phyloP scores from a whole-genome alignment of 768 basidiomycete species.

The Mycena metata region DNA sequence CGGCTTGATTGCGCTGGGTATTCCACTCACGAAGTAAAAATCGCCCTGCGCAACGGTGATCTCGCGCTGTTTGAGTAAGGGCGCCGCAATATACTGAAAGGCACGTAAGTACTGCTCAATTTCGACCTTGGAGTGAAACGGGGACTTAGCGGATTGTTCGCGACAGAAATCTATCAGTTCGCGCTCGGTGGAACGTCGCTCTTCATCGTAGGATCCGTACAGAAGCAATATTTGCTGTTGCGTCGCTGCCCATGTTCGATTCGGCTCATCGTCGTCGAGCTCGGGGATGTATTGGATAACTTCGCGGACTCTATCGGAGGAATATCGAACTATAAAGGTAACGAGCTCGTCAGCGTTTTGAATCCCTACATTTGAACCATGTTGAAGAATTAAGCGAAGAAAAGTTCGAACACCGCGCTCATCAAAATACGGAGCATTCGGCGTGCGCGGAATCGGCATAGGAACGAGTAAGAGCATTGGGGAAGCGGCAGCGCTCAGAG shows the following conservation, averaged over 20 bases:
- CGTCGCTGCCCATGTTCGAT: constrained; percentile 10
- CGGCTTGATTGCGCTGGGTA: constrained; percentile 23
- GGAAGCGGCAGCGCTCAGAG: not conserved
- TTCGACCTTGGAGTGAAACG: constrained; percentile 6
- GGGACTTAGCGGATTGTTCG: constrained; percentile 13
- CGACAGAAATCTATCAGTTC: constrained; percentile 26
- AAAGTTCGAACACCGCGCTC: not conserved
- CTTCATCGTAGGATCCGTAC: constrained; percentile 6
- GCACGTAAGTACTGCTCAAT: constrained; percentile 25
- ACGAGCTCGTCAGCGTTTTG: constrained; percentile 23
- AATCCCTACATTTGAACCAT: constrained; percentile 29
- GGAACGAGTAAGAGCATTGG: not conserved
- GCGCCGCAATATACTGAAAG: constrained; percentile 26
- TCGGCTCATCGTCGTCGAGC: constrained; percentile 17
- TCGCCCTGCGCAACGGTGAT: constrained; percentile 16
- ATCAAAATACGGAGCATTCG: constrained; percentile 18
- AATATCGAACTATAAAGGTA: constrained; percentile 23
- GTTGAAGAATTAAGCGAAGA: not conserved
- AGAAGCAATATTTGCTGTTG: constrained; percentile 9
- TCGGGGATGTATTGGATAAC: constrained; percentile 8
- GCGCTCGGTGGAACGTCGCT: constrained; percentile 1
- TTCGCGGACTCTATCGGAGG: constrained; percentile 11
- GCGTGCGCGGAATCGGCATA: constrained; percentile 21
- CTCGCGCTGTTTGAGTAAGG: constrained; percentile 15
- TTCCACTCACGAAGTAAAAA: constrained; percentile 32